phyloP scores from a whole-genome alignment of 2,329 filamentous ascomycete species.

The Sclerotinia minor region DNA sequence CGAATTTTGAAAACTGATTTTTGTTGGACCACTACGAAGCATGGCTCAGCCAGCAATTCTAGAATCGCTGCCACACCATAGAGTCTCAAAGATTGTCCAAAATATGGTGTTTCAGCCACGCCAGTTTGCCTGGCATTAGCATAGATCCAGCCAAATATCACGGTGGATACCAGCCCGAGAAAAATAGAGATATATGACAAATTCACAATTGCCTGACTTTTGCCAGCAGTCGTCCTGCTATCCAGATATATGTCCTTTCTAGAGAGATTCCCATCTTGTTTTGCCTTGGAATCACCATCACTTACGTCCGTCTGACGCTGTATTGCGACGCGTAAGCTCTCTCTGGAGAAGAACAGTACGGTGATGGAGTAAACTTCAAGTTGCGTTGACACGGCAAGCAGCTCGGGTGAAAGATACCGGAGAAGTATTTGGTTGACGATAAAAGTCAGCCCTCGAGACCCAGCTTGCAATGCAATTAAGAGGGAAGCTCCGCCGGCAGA shows the following conservation, averaged over 20 bases:
- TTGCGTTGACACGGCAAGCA: constrained; percentile 84
- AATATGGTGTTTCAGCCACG: constrained; percentile 59
- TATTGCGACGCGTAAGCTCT: constrained; percentile 86
- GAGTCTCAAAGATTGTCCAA: constrained; percentile 54
- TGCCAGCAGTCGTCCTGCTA: constrained; percentile 40
- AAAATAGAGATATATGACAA: constrained; percentile 76
- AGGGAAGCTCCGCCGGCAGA: constrained; percentile 37
- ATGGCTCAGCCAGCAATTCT: constrained; percentile 83
- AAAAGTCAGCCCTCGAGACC: constrained; percentile 87
- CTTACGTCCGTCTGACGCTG: constrained; percentile 66
- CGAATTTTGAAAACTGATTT: constrained; percentile 77
- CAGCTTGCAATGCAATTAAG: constrained; percentile 83
- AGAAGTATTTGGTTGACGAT: constrained; percentile 87
- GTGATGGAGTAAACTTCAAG: constrained; percentile 91
- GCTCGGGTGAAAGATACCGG: constrained; percentile 79
- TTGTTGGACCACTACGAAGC: constrained; percentile 84
- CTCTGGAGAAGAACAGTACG: constrained; percentile 90
- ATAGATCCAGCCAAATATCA: constrained; percentile 68
- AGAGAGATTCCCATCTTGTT: neutral
- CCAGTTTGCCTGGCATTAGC: constrained; percentile 51
- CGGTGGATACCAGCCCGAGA: constrained; percentile 65
- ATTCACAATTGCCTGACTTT: constrained; percentile 79
- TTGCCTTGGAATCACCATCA: constrained; percentile 26
- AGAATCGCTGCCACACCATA: constrained; percentile 61
- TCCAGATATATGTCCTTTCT: constrained; percentile 7